Evolutionary conservation across 169 alveolate genomes (phyloP).

Genomic region (Miamiensis avidus): DNA sequence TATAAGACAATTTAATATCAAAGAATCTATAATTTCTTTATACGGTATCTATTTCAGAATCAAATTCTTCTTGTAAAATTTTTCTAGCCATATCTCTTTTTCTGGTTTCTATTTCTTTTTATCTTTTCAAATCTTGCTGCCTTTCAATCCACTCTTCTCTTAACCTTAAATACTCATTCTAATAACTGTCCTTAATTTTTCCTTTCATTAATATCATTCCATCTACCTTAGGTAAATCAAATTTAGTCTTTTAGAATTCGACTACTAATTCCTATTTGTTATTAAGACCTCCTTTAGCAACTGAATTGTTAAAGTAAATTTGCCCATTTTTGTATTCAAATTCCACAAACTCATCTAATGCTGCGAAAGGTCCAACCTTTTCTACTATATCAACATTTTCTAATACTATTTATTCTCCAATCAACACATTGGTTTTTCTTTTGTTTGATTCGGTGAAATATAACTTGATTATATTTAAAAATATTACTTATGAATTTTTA

Average conservation of each 20-base stretch:
- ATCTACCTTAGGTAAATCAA: neutral
- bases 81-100: neutral
- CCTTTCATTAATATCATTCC: neutral
- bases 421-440: neutral
- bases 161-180: neutral
- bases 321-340: neutral
- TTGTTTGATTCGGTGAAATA: neutral
- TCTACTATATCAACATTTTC: neutral
- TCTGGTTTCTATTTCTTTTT: neutral
- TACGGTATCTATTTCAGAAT: neutral
- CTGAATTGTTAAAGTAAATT: neutral
- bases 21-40: no score
- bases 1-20: no score
- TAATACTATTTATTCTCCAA: neutral
- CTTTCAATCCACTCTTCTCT: neutral
- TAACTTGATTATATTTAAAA: neutral
- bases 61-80: neutral
- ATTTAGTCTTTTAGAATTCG: neutral
- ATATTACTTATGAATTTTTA: no score
- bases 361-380: neutral
- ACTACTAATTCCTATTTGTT: neutral
- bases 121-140: neutral
- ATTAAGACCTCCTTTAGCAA: neutral
- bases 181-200: neutral
- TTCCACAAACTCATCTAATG: neutral